phyloP scores from a whole-genome alignment of 495 filamentous ascomycete genomes.

The Trichoderma asperelloides region DNA sequence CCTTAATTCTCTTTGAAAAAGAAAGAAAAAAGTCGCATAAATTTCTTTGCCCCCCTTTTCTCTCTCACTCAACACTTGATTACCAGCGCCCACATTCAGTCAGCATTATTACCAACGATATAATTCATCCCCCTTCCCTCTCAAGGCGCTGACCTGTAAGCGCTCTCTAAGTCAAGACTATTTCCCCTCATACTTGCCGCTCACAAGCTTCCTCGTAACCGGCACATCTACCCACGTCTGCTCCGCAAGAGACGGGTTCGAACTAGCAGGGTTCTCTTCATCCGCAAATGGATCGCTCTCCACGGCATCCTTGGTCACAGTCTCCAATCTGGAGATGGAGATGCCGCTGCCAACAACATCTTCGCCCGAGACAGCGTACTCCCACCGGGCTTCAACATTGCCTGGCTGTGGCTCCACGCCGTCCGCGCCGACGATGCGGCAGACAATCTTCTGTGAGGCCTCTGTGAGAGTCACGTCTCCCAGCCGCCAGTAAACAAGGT shows the following conservation, averaged over 20 bases:
- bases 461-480: constrained; percentile 65
- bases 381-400: constrained; percentile 73
- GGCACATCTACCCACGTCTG: constrained; percentile 65
- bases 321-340: constrained; percentile 43
- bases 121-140: neutral
- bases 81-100: neutral
- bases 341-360: constrained; percentile 53
- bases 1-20: neutral
- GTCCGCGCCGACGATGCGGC: constrained; percentile 63
- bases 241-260: constrained; percentile 27
- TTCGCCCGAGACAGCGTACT: constrained; percentile 42
- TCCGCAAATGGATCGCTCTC: constrained; percentile 34
- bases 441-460: constrained; percentile 60
- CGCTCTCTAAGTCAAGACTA: constrained; percentile 16
- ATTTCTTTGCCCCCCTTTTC: too few relatives aligned
- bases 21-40: neutral
- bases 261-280: constrained; percentile 25
- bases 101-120: neutral
- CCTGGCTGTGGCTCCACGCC: constrained; percentile 68
- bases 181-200: constrained; percentile 65
- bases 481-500: constrained; percentile 81
- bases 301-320: constrained; percentile 33
- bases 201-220: constrained; percentile 61
- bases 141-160: neutral
- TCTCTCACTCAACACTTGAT: too few relatives aligned